A percentile compares a stretch with the other conserved stretches of the same genome.
phyloP scores from a whole-genome alignment of 2,329 filamentous ascomycete genomes.

The Ceratocystis huliohia region DNA sequence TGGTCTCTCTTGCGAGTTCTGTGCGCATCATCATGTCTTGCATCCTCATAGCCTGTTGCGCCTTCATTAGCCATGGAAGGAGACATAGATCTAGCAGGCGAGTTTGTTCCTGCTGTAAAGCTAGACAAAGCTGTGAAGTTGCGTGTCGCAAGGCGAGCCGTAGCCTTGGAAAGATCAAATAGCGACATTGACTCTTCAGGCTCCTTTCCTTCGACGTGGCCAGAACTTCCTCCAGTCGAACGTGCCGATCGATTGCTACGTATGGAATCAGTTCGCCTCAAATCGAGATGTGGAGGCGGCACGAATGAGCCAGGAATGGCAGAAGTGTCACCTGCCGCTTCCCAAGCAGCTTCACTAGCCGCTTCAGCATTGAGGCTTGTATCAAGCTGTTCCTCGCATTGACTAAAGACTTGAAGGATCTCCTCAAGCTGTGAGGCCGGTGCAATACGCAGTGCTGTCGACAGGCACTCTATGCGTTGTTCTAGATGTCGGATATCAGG shows the following conservation, averaged over 20 bases:
- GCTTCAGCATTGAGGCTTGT: conserved; percentile 53
- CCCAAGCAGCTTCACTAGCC: conserved; percentile 57
- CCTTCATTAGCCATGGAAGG: conserved; percentile 25
- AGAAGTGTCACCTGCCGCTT: conserved; percentile 48
- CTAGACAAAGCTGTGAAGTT: conserved; percentile 46
- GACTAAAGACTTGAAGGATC: conserved; percentile 60
- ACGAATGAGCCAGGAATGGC: conserved; percentile 45
- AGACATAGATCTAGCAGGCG: conserved; percentile 26
- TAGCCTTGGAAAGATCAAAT: conserved; percentile 51
- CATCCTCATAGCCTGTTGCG: background rate
- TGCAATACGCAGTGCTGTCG: conserved; percentile 61
- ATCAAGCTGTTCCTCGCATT: conserved; percentile 66
- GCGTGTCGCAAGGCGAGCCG: conserved; percentile 44
- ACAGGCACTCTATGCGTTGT: conserved; percentile 68
- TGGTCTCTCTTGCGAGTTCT: conserved; percentile 55
- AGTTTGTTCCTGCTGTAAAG: conserved; percentile 25
- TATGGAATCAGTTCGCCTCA: conserved; percentile 13
- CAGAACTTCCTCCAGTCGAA: background rate
- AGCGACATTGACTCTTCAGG: conserved; percentile 52
- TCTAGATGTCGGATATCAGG: conserved; percentile 58
- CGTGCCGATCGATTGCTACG: conserved; percentile 1
- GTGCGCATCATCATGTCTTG: conserved; percentile 24
- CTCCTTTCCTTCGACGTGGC: conserved; percentile 22
- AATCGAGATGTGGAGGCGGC: conserved; percentile 22
- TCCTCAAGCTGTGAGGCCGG: conserved; percentile 58